Base-by-base conservation (phyloP, 805 yeast species). In the Monosporozyma solicola region DNA sequence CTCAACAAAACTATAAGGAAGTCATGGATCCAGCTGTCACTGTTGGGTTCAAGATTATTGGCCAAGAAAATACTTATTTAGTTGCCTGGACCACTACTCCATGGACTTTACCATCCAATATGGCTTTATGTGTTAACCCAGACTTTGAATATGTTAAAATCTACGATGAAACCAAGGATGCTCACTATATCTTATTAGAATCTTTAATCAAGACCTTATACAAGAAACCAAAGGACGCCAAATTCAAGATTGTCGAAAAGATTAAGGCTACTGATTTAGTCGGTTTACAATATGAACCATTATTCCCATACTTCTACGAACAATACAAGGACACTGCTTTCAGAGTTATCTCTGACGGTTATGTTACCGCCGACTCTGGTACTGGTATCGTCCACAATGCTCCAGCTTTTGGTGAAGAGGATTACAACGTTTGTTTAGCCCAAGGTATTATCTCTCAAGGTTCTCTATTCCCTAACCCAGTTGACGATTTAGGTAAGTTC, bases 81-180 rank as follows among this genome's bases (percentile, higher is more conserved):
- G 91, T 94, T 41, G 98, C 98, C 9, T 94, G 99, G 99, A 94
- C 99, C 47, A 94, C 99, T 55, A 94, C 99, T 27, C 99, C 99
- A 51, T 94, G 99, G 99, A 95, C 99, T 50, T 77, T 94, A 67
- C 99, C 99, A 44, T 87, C 96, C 31, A 92, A 94, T 71, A 73
- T 94, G 68, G 92, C 91, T 13, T 79, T 94, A 57, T 91, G 96
- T 66, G 98, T 94, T 47, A 80, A 94, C 74, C 95, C 97, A 51
- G 80, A 82, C 10, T 83, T 89, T 57, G 97, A 90, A 73, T 94
- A 94, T 66, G 86, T 87, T 62, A 95, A 94, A 76, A 87, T 94
- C 58, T 84, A 75, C 62, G 97, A 94, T 68, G 97, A 92, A 74
- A 89, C 83, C 58, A 81, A 85, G 60, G 87, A 86, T 62, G 80